Conservation (phyloP, 73 alveolate species). For the Paramecium sonneborni region DNA sequence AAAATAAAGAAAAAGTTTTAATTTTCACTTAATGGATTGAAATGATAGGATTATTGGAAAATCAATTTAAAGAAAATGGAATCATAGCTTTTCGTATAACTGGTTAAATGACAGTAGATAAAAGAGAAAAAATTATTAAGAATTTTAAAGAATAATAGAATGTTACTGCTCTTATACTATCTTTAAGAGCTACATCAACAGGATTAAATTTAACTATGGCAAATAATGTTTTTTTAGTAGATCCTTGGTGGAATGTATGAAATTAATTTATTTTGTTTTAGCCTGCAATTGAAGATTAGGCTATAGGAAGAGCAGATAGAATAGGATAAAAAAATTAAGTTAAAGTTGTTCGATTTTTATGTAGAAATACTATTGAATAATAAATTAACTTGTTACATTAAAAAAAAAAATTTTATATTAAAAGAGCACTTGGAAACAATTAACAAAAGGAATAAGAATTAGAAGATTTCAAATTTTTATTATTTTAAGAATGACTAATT, state of each 20-base stretch:
- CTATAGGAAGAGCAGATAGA: slow-evolving; percentile 67
- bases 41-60: slow-evolving; percentile 14
- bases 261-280: background rate
- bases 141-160: background rate
- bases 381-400: slow-evolving; percentile 13
- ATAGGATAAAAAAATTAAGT: slow-evolving; percentile 53
- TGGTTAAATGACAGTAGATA: slow-evolving; percentile 62
- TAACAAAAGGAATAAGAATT: background rate
- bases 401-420: background rate
- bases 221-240: slow-evolving; percentile 52
- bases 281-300: slow-evolving; percentile 67
- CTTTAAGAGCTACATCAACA: slow-evolving; percentile 53
- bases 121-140: slow-evolving; percentile 43
- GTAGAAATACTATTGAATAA: background rate
- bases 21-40: slow-evolving; percentile 63
- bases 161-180: slow-evolving; percentile 39
- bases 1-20: background rate
- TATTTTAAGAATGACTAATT: background rate
- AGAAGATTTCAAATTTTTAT: slow-evolving; percentile 3
- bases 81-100: background rate
- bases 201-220: slow-evolving; percentile 67
- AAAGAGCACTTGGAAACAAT: background rate
- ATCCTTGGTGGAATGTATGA: slow-evolving; percentile 70
- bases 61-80: slow-evolving; percentile 13
- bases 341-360: slow-evolving; percentile 41